These are phyloP conservation scores for Thozetella sp. DNA, from an alignment of 495 filamentous ascomycete genomes.

Conservation along the genomic window DNA sequence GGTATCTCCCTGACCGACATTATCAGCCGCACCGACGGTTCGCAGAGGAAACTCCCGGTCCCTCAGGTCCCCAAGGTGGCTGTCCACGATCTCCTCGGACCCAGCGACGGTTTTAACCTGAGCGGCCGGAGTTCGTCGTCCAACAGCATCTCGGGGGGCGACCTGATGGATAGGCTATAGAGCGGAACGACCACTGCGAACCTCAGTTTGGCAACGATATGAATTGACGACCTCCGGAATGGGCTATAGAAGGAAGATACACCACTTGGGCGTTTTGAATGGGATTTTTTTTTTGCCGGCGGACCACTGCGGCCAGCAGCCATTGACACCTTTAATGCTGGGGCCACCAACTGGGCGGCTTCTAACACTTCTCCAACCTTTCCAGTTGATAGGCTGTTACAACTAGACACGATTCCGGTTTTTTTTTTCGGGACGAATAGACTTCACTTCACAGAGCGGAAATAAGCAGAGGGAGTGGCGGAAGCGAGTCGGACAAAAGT, in stretches of 20 bases:
- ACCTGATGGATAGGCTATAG: slow-evolving; percentile 39
- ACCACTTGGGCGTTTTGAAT: slow-evolving; percentile 17
- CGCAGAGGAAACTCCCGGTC: slow-evolving; percentile 93
- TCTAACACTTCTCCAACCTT: slow-evolving; percentile 6
- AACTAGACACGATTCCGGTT: slow-evolving; percentile 24
- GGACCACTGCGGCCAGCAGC: not conserved
- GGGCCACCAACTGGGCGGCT: not conserved
- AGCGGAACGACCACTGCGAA: not conserved
- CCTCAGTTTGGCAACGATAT: slow-evolving; percentile 18
- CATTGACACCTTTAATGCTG: not conserved
- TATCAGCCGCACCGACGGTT: slow-evolving; percentile 82
- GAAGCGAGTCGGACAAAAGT: not conserved
- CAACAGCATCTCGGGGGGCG: slow-evolving; percentile 46
- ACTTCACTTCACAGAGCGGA: slow-evolving; percentile 14
- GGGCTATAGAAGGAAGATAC: slow-evolving; percentile 24
- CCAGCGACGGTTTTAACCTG: slow-evolving; percentile 57
- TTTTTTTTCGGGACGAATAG: slow-evolving; percentile 19
- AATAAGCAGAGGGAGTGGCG: not conserved
- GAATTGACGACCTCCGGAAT: slow-evolving; percentile 21
- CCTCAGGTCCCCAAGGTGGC: slow-evolving; percentile 85
- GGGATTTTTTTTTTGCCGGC: slow-evolving; percentile 1
- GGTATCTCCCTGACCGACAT: slow-evolving; percentile 90
- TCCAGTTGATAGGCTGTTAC: slow-evolving; percentile 3
- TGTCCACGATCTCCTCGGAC: slow-evolving; percentile 82
- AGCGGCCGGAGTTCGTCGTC: slow-evolving; percentile 50